phyloP scores from a whole-genome alignment of 805 yeast species.

The Sporopachydermia quercuum region DNA sequence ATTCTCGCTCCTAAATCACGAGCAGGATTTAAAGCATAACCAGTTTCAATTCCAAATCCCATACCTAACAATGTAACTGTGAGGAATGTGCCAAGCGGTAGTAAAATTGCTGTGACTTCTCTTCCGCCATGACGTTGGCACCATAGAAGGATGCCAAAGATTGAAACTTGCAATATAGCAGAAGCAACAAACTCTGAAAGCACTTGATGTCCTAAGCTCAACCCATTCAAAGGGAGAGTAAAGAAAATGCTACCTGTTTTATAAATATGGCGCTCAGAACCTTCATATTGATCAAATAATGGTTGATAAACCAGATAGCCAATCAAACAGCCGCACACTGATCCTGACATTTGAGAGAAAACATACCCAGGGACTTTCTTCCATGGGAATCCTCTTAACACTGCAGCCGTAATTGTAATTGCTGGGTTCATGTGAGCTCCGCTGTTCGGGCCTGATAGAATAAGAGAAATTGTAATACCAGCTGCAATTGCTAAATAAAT shows the following conservation, averaged over 20 bases:
- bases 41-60: slow-evolving; percentile 35
- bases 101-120: slow-evolving; percentile 30
- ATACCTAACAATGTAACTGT: slow-evolving; percentile 31
- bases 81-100: slow-evolving; percentile 16
- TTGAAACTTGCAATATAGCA: slow-evolving; percentile 28
- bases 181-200: slow-evolving; percentile 32
- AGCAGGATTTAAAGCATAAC: slow-evolving; percentile 38
- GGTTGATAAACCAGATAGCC: slow-evolving; percentile 29
- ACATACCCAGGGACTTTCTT: slow-evolving; percentile 30
- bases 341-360: slow-evolving; percentile 34
- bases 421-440: slow-evolving; percentile 46
- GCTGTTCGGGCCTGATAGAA: slow-evolving; percentile 36
- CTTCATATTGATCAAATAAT: slow-evolving; percentile 18
- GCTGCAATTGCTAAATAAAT: slow-evolving; percentile 38
- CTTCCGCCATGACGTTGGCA: slow-evolving; percentile 32
- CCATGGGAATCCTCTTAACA: slow-evolving; percentile 38
- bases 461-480: slow-evolving; percentile 36
- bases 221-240: slow-evolving; percentile 27
- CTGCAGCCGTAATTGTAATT: slow-evolving; percentile 30
- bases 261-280: background rate
- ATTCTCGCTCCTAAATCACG: slow-evolving; percentile 42
- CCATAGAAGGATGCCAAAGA: slow-evolving; percentile 37
- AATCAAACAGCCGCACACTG: slow-evolving; percentile 29
- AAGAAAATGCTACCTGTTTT: slow-evolving; percentile 23
- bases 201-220: slow-evolving; percentile 29